Base-by-base conservation (phyloP, 805 yeast species). In the Starmerella davenportii region DNA sequence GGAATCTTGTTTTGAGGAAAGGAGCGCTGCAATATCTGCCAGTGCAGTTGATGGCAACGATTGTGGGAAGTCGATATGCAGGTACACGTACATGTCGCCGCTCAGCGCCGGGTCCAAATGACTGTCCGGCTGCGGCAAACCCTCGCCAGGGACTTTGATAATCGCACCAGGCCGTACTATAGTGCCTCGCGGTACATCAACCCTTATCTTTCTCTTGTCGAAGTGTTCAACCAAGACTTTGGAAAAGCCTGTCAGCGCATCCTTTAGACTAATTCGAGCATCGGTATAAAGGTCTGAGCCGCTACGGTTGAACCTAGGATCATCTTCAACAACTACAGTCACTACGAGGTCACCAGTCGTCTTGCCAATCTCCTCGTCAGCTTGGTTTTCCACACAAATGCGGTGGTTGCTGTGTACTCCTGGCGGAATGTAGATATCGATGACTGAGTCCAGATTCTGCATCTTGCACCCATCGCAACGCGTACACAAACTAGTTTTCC, bases 181-280 rank as follows among this genome's bases (percentile, higher is more conserved):
- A 56, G 76, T 77, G 1, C 95, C 95, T 4, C 66, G 60, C 1
- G 85, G 84, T 0, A 76, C 68, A 1, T 71, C 61, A 13, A 85
- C 54, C 38, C 68, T 68, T 13, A 84, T 56, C 28, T 73, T 69
- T 44, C 95, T 70, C 15, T 77, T 85, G 57, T 90, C 96, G 39
- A 85, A 64, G 45, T 81, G 90, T 46, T 69, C 70, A 8, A 78
- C 60, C 2, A 82, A 62, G 11, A 69, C 66, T 37, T 70, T 67
- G 27, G 68, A 60, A 50, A 85, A 77, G 2, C 96, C 96, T 42
- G 81, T 69, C n/a, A 87, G 62, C 0, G 95, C 76, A 47, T 87
- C 96, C 13, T 71, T 71, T 37, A 87, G 61, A 2, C 92, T 64
- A 30, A 87, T 69, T 5, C 61, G 62, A 30, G 74, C 58, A 21